These are phyloP conservation scores for Dendrobium officinale DNA, from an alignment of 106 monocot genomes.

Conservation along the genomic window DNA sequence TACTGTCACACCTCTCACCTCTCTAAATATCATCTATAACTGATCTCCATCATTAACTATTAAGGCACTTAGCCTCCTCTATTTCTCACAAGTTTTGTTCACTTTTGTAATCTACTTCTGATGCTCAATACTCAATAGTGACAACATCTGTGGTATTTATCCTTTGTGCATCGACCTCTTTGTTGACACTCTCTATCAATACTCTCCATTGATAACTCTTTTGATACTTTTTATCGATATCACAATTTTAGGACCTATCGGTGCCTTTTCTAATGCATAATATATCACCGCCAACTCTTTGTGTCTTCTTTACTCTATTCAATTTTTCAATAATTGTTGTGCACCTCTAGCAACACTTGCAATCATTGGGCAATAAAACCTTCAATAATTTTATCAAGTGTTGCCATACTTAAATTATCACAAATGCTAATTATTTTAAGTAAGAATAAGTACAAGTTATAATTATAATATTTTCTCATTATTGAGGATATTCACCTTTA, in stretches of 20 bases:
- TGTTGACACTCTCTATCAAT: not conserved
- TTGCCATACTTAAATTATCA: not conserved
- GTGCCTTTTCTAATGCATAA: not conserved
- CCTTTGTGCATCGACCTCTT: not conserved
- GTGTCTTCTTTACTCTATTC: not conserved
- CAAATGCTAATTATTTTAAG: no score
- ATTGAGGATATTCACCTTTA: no score
- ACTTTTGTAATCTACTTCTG: no score
- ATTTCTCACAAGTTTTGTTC: no score
- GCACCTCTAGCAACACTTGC: not conserved
- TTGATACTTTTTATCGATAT: not conserved
- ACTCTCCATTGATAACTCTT: not conserved
- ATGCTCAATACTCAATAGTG: no score
- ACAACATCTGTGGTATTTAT: not conserved
- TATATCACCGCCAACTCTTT: not conserved
- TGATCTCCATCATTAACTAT: no score
- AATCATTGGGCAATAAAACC: not conserved
- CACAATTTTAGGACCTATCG: not conserved
- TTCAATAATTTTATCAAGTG: not conserved
- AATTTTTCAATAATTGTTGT: not conserved
- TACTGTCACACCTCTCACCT: no score
- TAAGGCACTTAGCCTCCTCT: no score
- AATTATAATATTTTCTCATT: no score
- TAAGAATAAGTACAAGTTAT: no score
- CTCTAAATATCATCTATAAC: no score